These are phyloP conservation scores for Fraxinus platypoda DNA, from an alignment of 305 asterid species.

Conservation along the genomic window DNA sequence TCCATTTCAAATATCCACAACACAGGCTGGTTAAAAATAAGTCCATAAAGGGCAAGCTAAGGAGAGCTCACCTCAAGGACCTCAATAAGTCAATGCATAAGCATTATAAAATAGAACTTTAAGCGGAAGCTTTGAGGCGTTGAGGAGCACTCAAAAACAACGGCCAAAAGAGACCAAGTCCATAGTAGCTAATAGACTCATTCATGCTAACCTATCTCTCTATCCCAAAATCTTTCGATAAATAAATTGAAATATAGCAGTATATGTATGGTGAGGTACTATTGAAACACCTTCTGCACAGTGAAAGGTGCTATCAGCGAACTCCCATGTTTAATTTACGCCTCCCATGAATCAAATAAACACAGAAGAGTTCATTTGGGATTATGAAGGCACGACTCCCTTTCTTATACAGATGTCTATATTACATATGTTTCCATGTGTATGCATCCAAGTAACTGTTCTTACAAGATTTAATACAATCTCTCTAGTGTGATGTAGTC, in stretches of 20 bases:
- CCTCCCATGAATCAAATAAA: constrained; percentile 38
- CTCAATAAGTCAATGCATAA: not conserved
- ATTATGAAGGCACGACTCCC: constrained; percentile 32
- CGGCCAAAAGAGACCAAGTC: not conserved
- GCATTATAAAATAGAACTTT: not conserved
- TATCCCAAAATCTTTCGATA: not conserved
- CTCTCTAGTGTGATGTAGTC: not conserved
- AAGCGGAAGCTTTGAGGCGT: not conserved
- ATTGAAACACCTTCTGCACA: constrained; percentile 39
- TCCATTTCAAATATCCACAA: not conserved
- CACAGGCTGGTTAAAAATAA: not conserved
- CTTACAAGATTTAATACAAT: not conserved
- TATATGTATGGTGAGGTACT: constrained; percentile 38
- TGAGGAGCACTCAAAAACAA: not conserved
- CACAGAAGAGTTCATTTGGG: constrained; percentile 25
- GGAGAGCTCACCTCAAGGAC: not conserved
- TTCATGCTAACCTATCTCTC: not conserved
- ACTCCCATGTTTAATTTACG: constrained; percentile 22
- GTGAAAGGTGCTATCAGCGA: constrained; percentile 43
- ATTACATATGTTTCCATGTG: not conserved
- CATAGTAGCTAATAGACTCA: not conserved
- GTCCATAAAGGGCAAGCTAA: not conserved
- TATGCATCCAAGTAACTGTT: not conserved
- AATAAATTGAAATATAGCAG: constrained; percentile 8
- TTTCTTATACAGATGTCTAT: not conserved